These are phyloP conservation scores for Leavenworthia alabamica DNA, from an alignment of 345 rosid species.

Conservation along the genomic window DNA sequence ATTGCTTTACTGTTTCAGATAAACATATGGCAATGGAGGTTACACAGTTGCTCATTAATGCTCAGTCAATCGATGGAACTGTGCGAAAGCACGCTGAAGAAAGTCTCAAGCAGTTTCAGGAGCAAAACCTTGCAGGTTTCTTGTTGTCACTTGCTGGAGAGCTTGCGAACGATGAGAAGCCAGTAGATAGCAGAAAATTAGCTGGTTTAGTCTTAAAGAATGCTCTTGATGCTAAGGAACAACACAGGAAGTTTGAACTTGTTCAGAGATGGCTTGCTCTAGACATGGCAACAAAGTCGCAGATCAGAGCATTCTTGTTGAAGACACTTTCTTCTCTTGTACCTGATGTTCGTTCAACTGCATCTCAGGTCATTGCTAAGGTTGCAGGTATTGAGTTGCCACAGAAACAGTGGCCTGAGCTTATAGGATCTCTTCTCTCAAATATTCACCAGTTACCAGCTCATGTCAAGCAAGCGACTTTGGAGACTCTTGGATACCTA, in stretches of 20 bases:
- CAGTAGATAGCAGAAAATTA: conserved; percentile 65
- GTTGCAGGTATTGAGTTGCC: conserved; percentile 73
- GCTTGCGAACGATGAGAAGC: conserved; percentile 62
- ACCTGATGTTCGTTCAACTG: conserved; percentile 60
- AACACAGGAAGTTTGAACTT: conserved; percentile 60
- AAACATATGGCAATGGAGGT: conserved; percentile 42
- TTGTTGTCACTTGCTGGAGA: conserved; percentile 61
- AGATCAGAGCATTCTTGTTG: conserved; percentile 49
- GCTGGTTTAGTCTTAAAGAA: conserved; percentile 65
- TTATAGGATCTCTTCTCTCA: conserved; percentile 54
- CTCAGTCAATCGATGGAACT: conserved; percentile 62
- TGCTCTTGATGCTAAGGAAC: conserved; percentile 73
- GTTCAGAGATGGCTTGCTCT: conserved; percentile 67
- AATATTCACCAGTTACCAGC: conserved; percentile 59
- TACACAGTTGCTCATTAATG: conserved; percentile 65
- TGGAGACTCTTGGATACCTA: conserved; percentile 71
- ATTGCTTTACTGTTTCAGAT: conserved; percentile 16
- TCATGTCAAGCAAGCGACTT: conserved; percentile 64
- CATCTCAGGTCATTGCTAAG: conserved; percentile 67
- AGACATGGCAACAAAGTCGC: conserved; percentile 48
- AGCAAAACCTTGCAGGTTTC: conserved; percentile 59
- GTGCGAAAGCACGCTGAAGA: conserved; percentile 71
- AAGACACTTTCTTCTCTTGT: conserved; percentile 55
- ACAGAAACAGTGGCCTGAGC: conserved; percentile 77
- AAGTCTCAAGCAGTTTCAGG: conserved; percentile 57